These are phyloP conservation scores for Fonsecaea multimorphosa DNA, from an alignment of 2,329 filamentous ascomycete species.

Conservation along the genomic window DNA sequence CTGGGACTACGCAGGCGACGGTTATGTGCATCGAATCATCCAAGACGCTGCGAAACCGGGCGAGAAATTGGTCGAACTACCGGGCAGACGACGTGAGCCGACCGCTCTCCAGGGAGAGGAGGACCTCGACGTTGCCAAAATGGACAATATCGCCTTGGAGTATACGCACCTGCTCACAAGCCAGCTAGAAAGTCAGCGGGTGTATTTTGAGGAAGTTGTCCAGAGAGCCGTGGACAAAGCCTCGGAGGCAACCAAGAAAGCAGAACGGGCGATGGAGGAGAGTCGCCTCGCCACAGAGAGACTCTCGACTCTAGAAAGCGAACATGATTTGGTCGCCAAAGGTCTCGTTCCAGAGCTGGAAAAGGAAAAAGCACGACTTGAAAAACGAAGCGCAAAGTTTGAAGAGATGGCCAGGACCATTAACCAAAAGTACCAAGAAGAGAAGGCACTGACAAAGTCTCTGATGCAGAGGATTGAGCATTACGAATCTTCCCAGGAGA, in stretches of 20 bases:
- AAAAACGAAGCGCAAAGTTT: slow-evolving; percentile 72
- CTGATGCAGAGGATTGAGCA: slow-evolving; percentile 79
- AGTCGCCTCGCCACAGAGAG: slow-evolving; percentile 53
- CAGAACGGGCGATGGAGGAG: slow-evolving; percentile 73
- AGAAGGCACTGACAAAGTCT: slow-evolving; percentile 81
- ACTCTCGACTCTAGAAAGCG: slow-evolving; percentile 25
- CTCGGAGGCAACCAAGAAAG: slow-evolving; percentile 68
- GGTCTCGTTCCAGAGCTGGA: slow-evolving; percentile 68
- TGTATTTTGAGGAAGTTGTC: slow-evolving; percentile 93
- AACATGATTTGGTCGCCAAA: slow-evolving; percentile 35
- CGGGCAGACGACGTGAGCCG: slow-evolving; percentile 60
- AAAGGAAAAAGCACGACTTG: slow-evolving; percentile 72
- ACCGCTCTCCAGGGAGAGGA: slow-evolving; percentile 36
- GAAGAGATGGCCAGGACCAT: slow-evolving; percentile 77
- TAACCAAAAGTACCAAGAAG: slow-evolving; percentile 78
- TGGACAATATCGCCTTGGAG: slow-evolving; percentile 83
- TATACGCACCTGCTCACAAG: slow-evolving; percentile 93
- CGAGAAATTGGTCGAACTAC: slow-evolving; percentile 87
- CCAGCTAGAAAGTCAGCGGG: slow-evolving; percentile 88
- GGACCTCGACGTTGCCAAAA: slow-evolving; percentile 58
- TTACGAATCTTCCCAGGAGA: slow-evolving; percentile 62
- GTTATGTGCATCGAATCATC: slow-evolving; percentile 94
- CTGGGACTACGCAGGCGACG: slow-evolving; percentile 96
- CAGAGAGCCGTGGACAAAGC: slow-evolving; percentile 90
- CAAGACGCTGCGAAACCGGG: slow-evolving; percentile 72